phyloP scores from a whole-genome alignment of 2,329 filamentous ascomycete species.

The Verticillium isaacii region DNA sequence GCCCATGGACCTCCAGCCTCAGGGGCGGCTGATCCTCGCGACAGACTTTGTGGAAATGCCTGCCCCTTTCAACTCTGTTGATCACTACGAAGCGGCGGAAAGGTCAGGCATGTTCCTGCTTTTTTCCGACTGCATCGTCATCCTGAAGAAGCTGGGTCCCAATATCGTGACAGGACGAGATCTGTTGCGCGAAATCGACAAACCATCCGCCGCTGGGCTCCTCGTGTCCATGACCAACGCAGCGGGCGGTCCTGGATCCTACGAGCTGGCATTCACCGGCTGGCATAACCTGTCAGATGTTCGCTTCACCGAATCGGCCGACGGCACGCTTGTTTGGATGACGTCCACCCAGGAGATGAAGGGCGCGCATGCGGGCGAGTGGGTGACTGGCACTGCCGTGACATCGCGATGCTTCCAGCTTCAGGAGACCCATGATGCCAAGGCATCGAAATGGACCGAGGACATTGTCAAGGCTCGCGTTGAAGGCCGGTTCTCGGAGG shows the following conservation, averaged over 20 bases:
- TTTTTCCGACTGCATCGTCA: conserved; percentile 76
- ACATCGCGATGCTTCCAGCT: conserved; percentile 68
- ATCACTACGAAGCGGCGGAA: conserved; percentile 34
- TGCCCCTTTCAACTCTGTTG: conserved; percentile 58
- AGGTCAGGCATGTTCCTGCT: conserved; percentile 70
- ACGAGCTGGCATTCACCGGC: conserved; percentile 72
- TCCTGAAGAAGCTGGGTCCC: conserved; percentile 66
- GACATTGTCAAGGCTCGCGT: conserved; percentile 83
- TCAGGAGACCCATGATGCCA: conserved; percentile 72
- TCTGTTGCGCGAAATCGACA: conserved; percentile 79
- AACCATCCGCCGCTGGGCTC: conserved; percentile 61
- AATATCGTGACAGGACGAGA: conserved; percentile 67
- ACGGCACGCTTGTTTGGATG: conserved; percentile 64
- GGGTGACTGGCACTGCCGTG: conserved; percentile 42
- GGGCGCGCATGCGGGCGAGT: conserved; percentile 44
- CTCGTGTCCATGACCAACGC: conserved; percentile 61
- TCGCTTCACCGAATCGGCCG: conserved; percentile 66
- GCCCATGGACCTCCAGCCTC: conserved; percentile 66
- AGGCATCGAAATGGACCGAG: conserved; percentile 71
- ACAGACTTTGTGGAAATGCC: conserved; percentile 74
- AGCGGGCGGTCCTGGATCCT: conserved; percentile 54
- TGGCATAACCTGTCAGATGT: conserved; percentile 66
- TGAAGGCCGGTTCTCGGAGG: conserved; percentile 77
- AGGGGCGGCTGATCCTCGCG: conserved; percentile 75
- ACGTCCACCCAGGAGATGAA: conserved; percentile 58